Percentiles rank a stretch among this genome's conserved stretches.
Evolutionary conservation across 768 basidiomycete genomes (phyloP).

Genomic region (Hebeloma cylindrosporum): DNA sequence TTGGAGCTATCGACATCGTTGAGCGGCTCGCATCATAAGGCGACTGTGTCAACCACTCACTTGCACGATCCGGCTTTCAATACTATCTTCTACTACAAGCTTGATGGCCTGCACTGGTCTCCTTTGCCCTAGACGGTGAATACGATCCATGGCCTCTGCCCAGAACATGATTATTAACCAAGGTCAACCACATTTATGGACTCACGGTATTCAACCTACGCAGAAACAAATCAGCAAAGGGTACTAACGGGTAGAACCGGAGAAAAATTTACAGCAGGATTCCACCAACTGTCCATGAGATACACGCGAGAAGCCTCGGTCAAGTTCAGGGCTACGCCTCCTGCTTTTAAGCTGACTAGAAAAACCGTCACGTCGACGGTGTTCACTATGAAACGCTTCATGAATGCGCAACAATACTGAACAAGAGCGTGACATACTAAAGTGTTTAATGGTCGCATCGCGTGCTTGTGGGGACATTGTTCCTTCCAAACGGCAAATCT

Average conservation of each 20-base stretch:
- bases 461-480: conserved; percentile 96
- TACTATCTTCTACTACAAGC: conserved; percentile 92
- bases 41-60: conserved; percentile 28
- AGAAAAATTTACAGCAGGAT: conserved; percentile 73
- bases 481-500: conserved; percentile 94
- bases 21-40: neutral
- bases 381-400: conserved; percentile 57
- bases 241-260: neutral
- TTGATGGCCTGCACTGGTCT: conserved; percentile 93
- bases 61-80: conserved; percentile 93
- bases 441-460: conserved; percentile 92
- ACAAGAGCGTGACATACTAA: conserved; percentile 56
- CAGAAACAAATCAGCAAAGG: conserved; percentile 1
- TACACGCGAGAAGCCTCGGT: conserved; percentile 93
- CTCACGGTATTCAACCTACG: conserved; percentile 77
- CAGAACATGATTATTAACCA: neutral
- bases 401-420: neutral
- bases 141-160: conserved; percentile 94
- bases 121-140: conserved; percentile 93
- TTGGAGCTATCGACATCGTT: conserved; percentile 56
- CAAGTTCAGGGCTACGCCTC: conserved; percentile 88
- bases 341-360: conserved; percentile 93
- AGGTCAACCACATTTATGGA: conserved; percentile 9
- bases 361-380: conserved; percentile 97
- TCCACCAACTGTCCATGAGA: conserved; percentile 99